These are phyloP conservation scores for Gonapodya prolifera DNA, from an alignment of 192 early-diverging fungal species.

Conservation along the genomic window DNA sequence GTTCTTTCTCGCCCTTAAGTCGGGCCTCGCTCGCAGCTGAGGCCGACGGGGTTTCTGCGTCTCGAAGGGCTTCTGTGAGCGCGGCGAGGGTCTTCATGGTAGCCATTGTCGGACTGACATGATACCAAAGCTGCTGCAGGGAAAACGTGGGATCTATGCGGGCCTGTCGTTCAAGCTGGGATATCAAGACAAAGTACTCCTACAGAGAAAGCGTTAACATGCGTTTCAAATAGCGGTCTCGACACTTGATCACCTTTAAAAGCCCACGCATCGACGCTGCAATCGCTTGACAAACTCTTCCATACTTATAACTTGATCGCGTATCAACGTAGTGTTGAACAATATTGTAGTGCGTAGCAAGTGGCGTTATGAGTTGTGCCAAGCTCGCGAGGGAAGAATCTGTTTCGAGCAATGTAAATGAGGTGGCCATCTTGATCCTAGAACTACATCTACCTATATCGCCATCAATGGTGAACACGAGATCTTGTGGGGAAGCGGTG, in stretches of 20 bases:
- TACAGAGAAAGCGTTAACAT: constrained; percentile 13
- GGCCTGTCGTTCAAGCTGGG: constrained; percentile 79
- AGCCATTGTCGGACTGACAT: constrained; percentile 62
- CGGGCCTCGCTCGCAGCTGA: constrained; percentile 26
- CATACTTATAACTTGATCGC: constrained; percentile 64
- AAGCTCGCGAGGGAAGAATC: constrained; percentile 58
- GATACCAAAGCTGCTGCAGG: constrained; percentile 85
- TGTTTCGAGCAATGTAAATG: constrained; percentile 14
- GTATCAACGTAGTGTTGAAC: constrained; percentile 65
- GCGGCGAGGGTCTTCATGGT: constrained; percentile 37
- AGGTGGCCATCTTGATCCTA: background rate
- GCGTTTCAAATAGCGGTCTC: background rate
- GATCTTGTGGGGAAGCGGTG: constrained; percentile 2
- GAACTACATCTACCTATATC: constrained; percentile 26
- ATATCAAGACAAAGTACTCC: constrained; percentile 73
- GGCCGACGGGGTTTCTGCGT: constrained; percentile 32
- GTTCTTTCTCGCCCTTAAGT: constrained; percentile 14
- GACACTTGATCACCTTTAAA: constrained; percentile 37
- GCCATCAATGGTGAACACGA: constrained; percentile 23
- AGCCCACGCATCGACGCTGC: constrained; percentile 65
- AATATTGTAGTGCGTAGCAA: constrained; percentile 60
- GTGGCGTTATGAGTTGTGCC: constrained; percentile 61
- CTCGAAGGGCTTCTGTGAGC: constrained; percentile 32
- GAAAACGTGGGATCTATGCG: constrained; percentile 57
- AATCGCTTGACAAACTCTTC: constrained; percentile 80